phyloP scores from a whole-genome alignment of 2,329 filamentous ascomycete species.

The Lachnum nothofagi region DNA sequence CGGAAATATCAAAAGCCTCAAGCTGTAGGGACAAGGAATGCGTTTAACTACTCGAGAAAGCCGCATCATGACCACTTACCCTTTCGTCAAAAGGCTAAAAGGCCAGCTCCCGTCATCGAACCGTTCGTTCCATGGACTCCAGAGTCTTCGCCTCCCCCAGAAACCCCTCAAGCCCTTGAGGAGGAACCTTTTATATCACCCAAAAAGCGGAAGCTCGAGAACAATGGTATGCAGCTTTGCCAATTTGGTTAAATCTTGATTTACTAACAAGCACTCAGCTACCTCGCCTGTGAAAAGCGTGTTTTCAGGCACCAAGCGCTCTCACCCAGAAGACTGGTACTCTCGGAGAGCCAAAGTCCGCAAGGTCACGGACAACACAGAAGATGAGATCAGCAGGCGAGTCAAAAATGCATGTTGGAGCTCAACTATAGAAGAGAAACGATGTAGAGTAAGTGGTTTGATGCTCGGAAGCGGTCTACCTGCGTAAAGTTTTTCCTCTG shows the following conservation, averaged over 20 bases:
- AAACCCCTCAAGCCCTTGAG: conserved; percentile 1
- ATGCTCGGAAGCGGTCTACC: no score
- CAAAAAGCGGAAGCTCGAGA: conserved; percentile 4
- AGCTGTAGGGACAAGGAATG: background rate
- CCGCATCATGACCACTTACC: background rate
- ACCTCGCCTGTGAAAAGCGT: no score
- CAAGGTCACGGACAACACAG: no score
- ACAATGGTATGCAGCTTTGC: conserved; percentile 1
- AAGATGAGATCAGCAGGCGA: no score
- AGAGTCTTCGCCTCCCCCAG: conserved; percentile 7
- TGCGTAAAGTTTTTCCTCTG: no score
- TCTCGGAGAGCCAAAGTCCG: no score
- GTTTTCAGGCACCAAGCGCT: no score
- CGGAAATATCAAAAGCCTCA: background rate
- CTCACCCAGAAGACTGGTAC: no score
- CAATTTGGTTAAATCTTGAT: background rate
- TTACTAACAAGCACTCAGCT: no score
- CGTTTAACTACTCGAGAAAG: background rate
- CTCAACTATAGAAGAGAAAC: background rate
- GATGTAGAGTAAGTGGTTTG: no score
- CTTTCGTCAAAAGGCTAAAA: background rate
- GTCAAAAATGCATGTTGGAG: background rate
- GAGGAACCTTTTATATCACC: background rate
- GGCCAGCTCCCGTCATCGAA: background rate
- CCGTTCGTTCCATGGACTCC: background rate